These are phyloP conservation scores for Myxozyma lipomycoides DNA, from an alignment of 805 yeast species.

Conservation along the genomic window DNA sequence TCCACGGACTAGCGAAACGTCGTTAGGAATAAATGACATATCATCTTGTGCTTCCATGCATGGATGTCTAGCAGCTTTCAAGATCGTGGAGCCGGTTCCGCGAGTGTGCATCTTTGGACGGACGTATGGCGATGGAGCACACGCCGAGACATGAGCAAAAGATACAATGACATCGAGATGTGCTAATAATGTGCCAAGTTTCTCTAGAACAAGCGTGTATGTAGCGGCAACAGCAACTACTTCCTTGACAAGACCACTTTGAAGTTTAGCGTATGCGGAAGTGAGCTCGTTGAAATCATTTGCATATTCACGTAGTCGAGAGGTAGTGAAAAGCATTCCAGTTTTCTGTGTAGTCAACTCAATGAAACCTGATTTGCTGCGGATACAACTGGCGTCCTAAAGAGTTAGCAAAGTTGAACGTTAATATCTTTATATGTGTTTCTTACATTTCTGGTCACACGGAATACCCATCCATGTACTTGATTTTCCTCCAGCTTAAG, in stretches of 20 bases:
- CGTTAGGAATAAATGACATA: slow-evolving; percentile 85
- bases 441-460: slow-evolving; percentile 63
- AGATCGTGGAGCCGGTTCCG: slow-evolving; percentile 41
- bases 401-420: neutral
- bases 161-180: slow-evolving; percentile 78
- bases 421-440: neutral
- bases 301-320: slow-evolving; percentile 56
- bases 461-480: slow-evolving; percentile 89
- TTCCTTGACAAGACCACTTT: slow-evolving; percentile 73
- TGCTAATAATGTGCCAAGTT: slow-evolving; percentile 60
- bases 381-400: slow-evolving; percentile 71
- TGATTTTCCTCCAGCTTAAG: slow-evolving; percentile 84
- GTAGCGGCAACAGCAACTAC: slow-evolving; percentile 77
- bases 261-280: slow-evolving; percentile 67
- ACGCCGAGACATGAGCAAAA: slow-evolving; percentile 78
- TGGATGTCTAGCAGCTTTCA: slow-evolving; percentile 87
- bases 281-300: slow-evolving; percentile 55
- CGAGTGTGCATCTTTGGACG: slow-evolving; percentile 66
- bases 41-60: slow-evolving; percentile 91
- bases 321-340: slow-evolving; percentile 87
- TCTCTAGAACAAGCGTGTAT: slow-evolving; percentile 72
- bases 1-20: slow-evolving; percentile 59
- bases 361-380: slow-evolving; percentile 51
- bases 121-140: slow-evolving; percentile 77
- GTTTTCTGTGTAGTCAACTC: slow-evolving; percentile 92